phyloP scores from a whole-genome alignment of 768 basidiomycete species.

The Floccularia luteovirens region DNA sequence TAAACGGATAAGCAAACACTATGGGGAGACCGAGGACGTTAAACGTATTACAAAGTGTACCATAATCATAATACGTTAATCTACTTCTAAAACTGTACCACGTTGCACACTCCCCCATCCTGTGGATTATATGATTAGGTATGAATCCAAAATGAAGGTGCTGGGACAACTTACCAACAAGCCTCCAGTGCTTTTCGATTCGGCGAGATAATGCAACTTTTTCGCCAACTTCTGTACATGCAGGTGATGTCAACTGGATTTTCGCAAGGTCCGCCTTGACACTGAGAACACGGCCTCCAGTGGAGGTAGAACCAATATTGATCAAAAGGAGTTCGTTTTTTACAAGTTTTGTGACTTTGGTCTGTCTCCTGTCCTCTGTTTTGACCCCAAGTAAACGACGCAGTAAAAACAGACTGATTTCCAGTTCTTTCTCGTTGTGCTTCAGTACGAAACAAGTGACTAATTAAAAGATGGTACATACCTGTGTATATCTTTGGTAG shows the following conservation, averaged over 20 bases:
- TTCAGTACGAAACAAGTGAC: too few relatives aligned
- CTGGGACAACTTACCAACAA: constrained; percentile 64
- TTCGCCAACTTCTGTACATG: constrained; percentile 94
- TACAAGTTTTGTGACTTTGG: constrained; percentile 86
- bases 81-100: constrained; percentile 76
- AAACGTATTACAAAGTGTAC: too few relatives aligned
- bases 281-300: constrained; percentile 89
- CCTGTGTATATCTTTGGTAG: constrained; percentile 91
- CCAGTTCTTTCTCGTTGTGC: constrained; percentile 83
- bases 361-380: constrained; percentile 98
- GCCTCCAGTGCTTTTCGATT: constrained; percentile 97
- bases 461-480: too few relatives aligned
- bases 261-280: constrained; percentile 95
- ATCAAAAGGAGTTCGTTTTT: constrained; percentile 92
- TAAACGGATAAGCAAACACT: too few relatives aligned
- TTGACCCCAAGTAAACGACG: constrained; percentile 96
- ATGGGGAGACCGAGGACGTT: too few relatives aligned
- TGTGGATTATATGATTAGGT: constrained; percentile 7
- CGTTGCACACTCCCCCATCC: constrained; percentile 79
- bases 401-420: constrained; percentile 91
- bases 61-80: constrained; percentile 36
- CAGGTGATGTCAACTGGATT: constrained; percentile 89
- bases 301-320: constrained; percentile 97
- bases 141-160: background rate
- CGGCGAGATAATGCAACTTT: constrained; percentile 93